Percentiles rank a stretch among this genome's conserved stretches.
These are phyloP conservation scores for Colletotrichum falcatum DNA, from an alignment of 2,329 filamentous ascomycete genomes.

Conservation along the genomic window DNA sequence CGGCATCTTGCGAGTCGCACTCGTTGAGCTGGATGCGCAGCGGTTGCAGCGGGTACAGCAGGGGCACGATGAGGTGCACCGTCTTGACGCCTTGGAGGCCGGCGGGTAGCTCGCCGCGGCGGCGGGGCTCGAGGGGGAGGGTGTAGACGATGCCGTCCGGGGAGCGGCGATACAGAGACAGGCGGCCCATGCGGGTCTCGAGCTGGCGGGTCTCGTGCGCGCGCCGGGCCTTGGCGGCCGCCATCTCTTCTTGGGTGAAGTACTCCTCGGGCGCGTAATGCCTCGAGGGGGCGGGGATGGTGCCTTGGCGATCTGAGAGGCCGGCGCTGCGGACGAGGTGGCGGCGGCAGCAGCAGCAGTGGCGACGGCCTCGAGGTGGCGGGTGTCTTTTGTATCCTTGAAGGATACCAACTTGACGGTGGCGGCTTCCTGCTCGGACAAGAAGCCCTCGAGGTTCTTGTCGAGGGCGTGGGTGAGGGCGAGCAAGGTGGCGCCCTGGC, in stretches of 20 bases:
- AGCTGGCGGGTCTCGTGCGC: conserved; percentile 77
- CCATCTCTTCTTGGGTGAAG: conserved; percentile 70
- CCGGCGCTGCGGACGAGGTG: conserved; percentile 1
- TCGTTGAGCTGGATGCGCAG: conserved; percentile 75
- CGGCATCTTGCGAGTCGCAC: conserved; percentile 69
- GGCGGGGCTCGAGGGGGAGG: conserved; percentile 75
- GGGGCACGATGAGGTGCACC: conserved; percentile 76
- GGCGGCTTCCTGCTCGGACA: conserved; percentile 77
- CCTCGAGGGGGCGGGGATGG: conserved; percentile 37
- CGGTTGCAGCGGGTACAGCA: conserved; percentile 77
- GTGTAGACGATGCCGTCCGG: conserved; percentile 78
- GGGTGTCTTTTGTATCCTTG: conserved; percentile 64
- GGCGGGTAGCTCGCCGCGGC: conserved; percentile 69
- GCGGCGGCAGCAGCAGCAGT: neutral
- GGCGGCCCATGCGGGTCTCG: conserved; percentile 78
- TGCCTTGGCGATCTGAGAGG: neutral
- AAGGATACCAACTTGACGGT: conserved; percentile 77
- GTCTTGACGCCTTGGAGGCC: conserved; percentile 72
- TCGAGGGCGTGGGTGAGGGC: conserved; percentile 77
- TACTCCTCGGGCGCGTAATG: conserved; percentile 58
- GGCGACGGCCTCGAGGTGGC: conserved; percentile 53
- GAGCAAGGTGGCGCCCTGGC: conserved; percentile 70
- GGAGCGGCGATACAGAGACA: conserved; percentile 75
- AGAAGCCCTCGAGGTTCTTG: conserved; percentile 75
- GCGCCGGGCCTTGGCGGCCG: conserved; percentile 71